Conservation (phyloP, 129 eudicot species). For the Solidago caesia region DNA sequence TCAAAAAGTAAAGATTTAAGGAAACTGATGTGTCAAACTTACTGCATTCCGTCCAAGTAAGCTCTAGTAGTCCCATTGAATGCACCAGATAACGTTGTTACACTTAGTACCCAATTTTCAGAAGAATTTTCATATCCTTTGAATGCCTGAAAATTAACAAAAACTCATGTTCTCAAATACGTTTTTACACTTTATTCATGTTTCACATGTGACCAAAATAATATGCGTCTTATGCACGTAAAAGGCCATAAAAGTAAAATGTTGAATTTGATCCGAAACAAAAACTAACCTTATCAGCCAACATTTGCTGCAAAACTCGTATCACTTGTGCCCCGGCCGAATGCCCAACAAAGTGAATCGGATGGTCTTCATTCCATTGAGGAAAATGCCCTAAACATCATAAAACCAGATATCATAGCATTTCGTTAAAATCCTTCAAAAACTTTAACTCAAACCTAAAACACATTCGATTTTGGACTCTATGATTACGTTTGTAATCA, state of each 20-base stretch:
- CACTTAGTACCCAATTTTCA: slow-evolving; percentile 83
- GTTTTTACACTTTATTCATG: neutral
- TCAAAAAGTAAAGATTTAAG: neutral
- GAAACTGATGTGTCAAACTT: slow-evolving; percentile 36
- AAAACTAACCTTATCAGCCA: slow-evolving; percentile 75
- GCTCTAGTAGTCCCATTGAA: slow-evolving; percentile 92
- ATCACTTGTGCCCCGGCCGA: slow-evolving; percentile 96
- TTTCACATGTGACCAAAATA: neutral
- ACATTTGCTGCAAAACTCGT: slow-evolving; percentile 92
- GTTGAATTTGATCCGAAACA: neutral
- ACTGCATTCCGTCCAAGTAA: slow-evolving; percentile 95
- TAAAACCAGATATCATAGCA: slow-evolving; percentile 30
- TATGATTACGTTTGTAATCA: neutral
- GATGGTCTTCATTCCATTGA: slow-evolving; percentile 96
- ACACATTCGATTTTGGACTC: neutral
- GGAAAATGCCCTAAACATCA: slow-evolving; percentile 68
- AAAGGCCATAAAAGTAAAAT: neutral
- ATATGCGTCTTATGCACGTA: neutral
- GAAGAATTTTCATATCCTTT: slow-evolving; percentile 72
- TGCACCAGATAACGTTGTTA: slow-evolving; percentile 91
- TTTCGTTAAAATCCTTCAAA: neutral
- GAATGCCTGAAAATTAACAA: slow-evolving; percentile 61
- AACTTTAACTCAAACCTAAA: slow-evolving; percentile 5
- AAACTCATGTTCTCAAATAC: neutral
- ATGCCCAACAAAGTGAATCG: slow-evolving; percentile 97